Base-by-base conservation (phyloP, 345 rosid genomes). In the Sisymbrium altissimum region DNA sequence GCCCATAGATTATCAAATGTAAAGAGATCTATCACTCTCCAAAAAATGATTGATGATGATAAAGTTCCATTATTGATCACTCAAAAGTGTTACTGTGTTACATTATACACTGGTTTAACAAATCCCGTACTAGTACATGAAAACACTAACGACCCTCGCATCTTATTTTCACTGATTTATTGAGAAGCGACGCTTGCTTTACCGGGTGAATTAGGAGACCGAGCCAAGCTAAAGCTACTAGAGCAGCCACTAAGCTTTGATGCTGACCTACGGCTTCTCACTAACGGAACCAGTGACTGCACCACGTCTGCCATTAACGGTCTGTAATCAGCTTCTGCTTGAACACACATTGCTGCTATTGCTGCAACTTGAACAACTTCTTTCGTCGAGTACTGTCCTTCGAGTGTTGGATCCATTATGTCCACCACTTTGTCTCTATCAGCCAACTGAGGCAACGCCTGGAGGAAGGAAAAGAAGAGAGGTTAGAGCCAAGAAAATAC, bases 221-320 rank as follows among this genome's bases (percentile, higher is more conserved):
- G 71, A 11, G 80, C 71, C 17, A 79, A 75, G 54, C 82, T 83
- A 70, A 81, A 81, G 79, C 86, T 81, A 10, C 87, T 80, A 4
- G 89, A 84, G 78, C 82, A 80, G 70, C 81, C 81, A 57, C 86
- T 86, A 9, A 54, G 59, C 81, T 87, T 88, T 39, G 92, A 72
- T 13, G 74, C 68, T 68, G 90, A 79, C 59, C 88, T 80, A 64
- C 88, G 89, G 64, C 73, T 65, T 83, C 85, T 93, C 60, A 85
- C 91, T 64, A 95, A 73, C 0, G 97, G 98, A 44, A 87, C 86
- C 27, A 91, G 80, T 6, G 97, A 95, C 79, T 91, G 92, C 75
- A 91, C 97, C 7, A 91, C 96, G 62, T 91, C 97, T 6, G 99
- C 97, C 97, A 94, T 91, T 50, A 94, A 67, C 18, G 92, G 99